Base-by-base conservation (phyloP, 2,329 filamentous ascomycete species). In the Penicillium sp. region DNA sequence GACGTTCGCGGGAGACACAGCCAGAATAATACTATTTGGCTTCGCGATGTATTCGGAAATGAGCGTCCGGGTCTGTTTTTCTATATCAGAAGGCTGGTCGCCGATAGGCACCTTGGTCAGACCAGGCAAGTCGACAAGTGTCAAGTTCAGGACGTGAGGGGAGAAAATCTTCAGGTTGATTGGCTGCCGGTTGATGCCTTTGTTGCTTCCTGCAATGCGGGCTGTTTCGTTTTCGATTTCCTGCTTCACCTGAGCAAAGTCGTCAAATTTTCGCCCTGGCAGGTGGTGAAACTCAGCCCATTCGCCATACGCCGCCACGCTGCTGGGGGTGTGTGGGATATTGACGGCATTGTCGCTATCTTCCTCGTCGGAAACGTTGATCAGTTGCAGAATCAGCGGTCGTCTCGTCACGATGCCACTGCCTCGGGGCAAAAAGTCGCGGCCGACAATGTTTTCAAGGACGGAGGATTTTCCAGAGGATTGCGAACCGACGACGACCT, bases 101-200 rank as follows among this genome's bases (percentile, higher is more conserved):
- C 94, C 94, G 72, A 99, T 97, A 28, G 94, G 94, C 58, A 97
- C 92, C 83, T 99, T 97, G 67, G 94, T 99, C 70, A 99, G 78
- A 66, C 94, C 94, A 3, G 94, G 94, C 68, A 99, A 77, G 81
- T 99, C 94, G 60, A 99, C 94, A 66, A 99, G 80, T 2, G 94
- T 99, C 75, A 99, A 80, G 75, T 95, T 99, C 60, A 99, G 83
- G 59, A 99, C 94, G 73, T 97, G 89, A 23, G 94, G 92, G 47
- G 94, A 97, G 79, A 96, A 99, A 62, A 99, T 94, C 73, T 97
- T 97, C 64, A 99, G 83, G 76, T 99, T 97, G 74, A 99, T 99
- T 59, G 94, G 91, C 71, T 96, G 90, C 62, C 94, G 83, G 74
- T 96, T 97, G 79, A 99, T 99, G 67, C 94, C 94, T 77, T 97